Percentiles rank a stretch among this genome's conserved stretches.
phyloP scores from a whole-genome alignment of 2,329 filamentous ascomycete genomes.

The Rutstroemia sydowiana region DNA sequence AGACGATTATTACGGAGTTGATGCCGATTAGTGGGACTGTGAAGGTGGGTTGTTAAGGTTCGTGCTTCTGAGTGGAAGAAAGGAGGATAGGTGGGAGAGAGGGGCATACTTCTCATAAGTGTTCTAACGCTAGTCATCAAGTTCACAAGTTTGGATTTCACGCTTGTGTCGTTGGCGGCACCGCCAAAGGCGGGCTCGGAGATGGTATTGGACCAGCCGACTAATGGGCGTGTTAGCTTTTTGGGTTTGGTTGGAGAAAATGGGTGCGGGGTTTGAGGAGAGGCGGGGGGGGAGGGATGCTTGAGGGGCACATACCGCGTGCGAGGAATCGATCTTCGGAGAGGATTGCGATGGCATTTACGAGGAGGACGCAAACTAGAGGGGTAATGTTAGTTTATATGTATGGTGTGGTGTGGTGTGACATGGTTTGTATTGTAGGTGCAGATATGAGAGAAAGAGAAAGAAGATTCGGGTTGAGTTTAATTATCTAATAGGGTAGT shows the following conservation, averaged over 20 bases:
- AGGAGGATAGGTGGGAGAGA: not conserved
- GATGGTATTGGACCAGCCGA: conserved; percentile 69
- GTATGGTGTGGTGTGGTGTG: not conserved
- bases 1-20: conserved; percentile 76
- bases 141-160: conserved; percentile 83
- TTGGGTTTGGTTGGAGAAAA: not conserved
- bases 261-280: not conserved
- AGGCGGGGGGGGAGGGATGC: not conserved
- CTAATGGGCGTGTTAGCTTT: conserved; percentile 35
- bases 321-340: conserved; percentile 91
- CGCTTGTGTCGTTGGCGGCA: conserved; percentile 59
- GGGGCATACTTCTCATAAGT: conserved; percentile 77
- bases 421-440: not conserved
- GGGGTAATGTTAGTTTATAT: not conserved
- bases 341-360: conserved; percentile 89
- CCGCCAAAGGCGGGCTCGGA: conserved; percentile 69
- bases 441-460: not conserved
- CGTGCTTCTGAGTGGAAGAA: too few relatives aligned
- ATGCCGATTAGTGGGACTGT: conserved; percentile 77
- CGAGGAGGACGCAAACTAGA: conserved; percentile 72
- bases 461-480: too few relatives aligned
- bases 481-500: too few relatives aligned
- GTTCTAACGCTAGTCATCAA: conserved; percentile 85
- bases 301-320: conserved; percentile 48
- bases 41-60: not conserved